Evolutionary conservation across 441 rosid species (phyloP).

Genomic region (Capsella rubella): DNA sequence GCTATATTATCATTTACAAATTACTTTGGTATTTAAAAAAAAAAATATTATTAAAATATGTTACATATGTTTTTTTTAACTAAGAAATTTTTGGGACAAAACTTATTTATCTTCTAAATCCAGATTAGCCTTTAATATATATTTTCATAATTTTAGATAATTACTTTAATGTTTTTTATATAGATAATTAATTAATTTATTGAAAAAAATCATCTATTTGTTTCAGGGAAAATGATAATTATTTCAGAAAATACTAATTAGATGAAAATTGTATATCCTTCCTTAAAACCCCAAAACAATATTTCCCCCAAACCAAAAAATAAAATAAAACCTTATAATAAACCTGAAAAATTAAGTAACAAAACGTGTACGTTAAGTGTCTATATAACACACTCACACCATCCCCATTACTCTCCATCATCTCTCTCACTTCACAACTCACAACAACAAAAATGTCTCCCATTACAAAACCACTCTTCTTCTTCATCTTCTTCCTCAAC

Average conservation of each 20-base stretch:
- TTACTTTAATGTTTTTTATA: no score
- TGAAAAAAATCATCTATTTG: background rate
- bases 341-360: background rate
- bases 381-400: conserved; percentile 28
- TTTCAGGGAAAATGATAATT: no score
- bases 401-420: conserved; percentile 30
- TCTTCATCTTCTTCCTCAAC: conserved; percentile 26
- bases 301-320: background rate
- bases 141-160: no score
- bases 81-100: no score
- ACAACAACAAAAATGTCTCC: conserved; percentile 34
- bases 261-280: background rate
- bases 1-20: no score
- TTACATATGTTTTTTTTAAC: no score
- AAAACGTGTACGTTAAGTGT: conserved; percentile 20
- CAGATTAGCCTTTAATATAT: no score
- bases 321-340: background rate
- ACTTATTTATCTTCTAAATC: no score
- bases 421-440: background rate
- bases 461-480: conserved; percentile 30
- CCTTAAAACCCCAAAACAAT: background rate
- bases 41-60: no score
- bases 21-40: no score
- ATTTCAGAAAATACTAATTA: background rate
- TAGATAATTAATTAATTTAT: background rate